Evolutionary conservation across 2,329 filamentous ascomycete species (phyloP).

Genomic region (Ophiostoma montium): DNA sequence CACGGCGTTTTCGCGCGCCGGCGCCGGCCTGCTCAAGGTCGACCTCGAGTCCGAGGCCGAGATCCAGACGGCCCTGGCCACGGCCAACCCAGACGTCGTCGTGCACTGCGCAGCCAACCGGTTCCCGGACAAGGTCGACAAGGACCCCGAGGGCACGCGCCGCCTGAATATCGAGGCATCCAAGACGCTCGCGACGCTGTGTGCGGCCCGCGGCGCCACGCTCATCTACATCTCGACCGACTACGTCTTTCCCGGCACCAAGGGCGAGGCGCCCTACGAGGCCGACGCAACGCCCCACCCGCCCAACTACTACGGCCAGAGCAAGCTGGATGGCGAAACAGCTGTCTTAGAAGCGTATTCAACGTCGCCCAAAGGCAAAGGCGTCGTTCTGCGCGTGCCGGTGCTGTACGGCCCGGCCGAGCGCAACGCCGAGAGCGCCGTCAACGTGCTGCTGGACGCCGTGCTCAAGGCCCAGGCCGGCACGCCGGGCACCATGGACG

Average conservation of each 20-base stretch:
- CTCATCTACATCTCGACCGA: constrained; percentile 72
- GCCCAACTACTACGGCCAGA: constrained; percentile 60
- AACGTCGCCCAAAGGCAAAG: constrained; percentile 33
- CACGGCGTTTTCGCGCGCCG: constrained; percentile 60
- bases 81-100: constrained; percentile 56
- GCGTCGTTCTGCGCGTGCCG: constrained; percentile 64
- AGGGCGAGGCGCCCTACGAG: constrained; percentile 75
- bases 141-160: constrained; percentile 60
- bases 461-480: constrained; percentile 54
- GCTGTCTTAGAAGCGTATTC: constrained; percentile 52
- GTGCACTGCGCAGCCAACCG: constrained; percentile 81
- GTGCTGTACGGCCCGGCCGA: constrained; percentile 72
- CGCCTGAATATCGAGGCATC: constrained; percentile 64
- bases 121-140: constrained; percentile 74
- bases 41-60: constrained; percentile 34
- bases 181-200: constrained; percentile 48
- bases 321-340: constrained; percentile 43
- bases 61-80: constrained; percentile 35
- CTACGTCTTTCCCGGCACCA: constrained; percentile 61
- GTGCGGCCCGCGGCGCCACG: constrained; percentile 44
- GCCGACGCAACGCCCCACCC: constrained; percentile 48
- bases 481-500: constrained; percentile 52
- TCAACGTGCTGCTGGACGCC: constrained; percentile 66
- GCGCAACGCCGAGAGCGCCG: constrained; percentile 58
- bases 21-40: constrained; percentile 49